Evolutionary conservation across 345 rosid genomes (phyloP), one percentile per base, ranked within the genome.

Genomic region (Populus alba): DNA sequence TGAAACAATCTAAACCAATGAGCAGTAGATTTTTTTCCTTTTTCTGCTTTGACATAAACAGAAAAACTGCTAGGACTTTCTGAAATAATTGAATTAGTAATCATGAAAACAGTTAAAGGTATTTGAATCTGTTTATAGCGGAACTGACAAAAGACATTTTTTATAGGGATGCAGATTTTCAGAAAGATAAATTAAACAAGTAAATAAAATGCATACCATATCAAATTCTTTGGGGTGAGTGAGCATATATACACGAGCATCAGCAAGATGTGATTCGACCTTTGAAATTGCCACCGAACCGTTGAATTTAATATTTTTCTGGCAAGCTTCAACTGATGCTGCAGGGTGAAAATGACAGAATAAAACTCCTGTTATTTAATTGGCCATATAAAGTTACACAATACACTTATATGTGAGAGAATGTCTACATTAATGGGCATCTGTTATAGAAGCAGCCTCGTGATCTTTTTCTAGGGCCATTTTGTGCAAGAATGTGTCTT

Each of bases 161-260:
- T 9, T n/a, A 25, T 3, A 10, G 63, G 12, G 37, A 38, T 8
- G 66, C 27, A 65, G 25, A 71, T 23, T 45, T 71, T 39, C 41
- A n/a, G 51, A n/a, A 66, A 9, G 71, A 22, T 45, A 73, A 47
- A 16, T 41, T 20, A 6, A n/a, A 62, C 29, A 61, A 22, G 3
- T 13, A 63, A 11, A 66, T 49, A 38, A 35, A 72, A 70, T 8
- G 33, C 83, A 75, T 91, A 97, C 99, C 94, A 91, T 91, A 81
- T 97, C 99, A 83, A 87, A 97, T 83, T 97, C 98, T 87, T 94
- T 97, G 68, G 95, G 96, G 80, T 97, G 91, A 51, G 94, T 88
- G 70, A 97, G 97, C 98, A 97, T 97, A 79, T 88, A 88, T 20
- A 94, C 95, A 84, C 98, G 97, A 78, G 98, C 96, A 90, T 97